Conservation (phyloP, 73 alveolate genomes). For the Paramecium sexaurelia region DNA sequence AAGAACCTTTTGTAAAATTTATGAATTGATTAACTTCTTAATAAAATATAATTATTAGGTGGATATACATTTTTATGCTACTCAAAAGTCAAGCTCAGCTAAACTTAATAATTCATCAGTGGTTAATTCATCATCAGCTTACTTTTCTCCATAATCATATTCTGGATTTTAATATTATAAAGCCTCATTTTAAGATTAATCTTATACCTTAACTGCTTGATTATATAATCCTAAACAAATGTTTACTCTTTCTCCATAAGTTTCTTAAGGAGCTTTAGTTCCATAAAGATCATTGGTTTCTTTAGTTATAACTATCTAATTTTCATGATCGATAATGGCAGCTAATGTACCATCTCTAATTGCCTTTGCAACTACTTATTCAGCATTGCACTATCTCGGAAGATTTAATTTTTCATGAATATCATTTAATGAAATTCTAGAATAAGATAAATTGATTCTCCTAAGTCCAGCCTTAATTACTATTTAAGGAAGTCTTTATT, state of each 20-base stretch:
- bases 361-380: constrained; percentile 96
- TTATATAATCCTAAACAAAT: constrained; percentile 74
- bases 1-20: not conserved
- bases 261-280: constrained; percentile 92
- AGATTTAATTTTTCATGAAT: constrained; percentile 88
- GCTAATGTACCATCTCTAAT: constrained; percentile 96
- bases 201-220: constrained; percentile 60
- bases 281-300: constrained; percentile 89
- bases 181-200: not conserved
- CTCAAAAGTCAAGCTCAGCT: constrained; percentile 43
- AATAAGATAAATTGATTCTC: constrained; percentile 92
- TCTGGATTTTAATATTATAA: constrained; percentile 54
- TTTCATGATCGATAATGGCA: constrained; percentile 94
- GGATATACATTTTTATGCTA: not conserved
- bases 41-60: not conserved
- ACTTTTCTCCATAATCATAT: constrained; percentile 40
- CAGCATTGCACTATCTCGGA: constrained; percentile 87
- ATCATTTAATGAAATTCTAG: constrained; percentile 90
- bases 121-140: constrained; percentile 38
- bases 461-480: constrained; percentile 95
- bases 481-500: constrained; percentile 74
- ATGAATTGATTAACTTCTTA: not conserved
- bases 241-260: constrained; percentile 88
- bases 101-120: constrained; percentile 39
- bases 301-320: constrained; percentile 78